Base-by-base conservation (phyloP, 129 eudicot species). In the Glebionis coronaria region DNA sequence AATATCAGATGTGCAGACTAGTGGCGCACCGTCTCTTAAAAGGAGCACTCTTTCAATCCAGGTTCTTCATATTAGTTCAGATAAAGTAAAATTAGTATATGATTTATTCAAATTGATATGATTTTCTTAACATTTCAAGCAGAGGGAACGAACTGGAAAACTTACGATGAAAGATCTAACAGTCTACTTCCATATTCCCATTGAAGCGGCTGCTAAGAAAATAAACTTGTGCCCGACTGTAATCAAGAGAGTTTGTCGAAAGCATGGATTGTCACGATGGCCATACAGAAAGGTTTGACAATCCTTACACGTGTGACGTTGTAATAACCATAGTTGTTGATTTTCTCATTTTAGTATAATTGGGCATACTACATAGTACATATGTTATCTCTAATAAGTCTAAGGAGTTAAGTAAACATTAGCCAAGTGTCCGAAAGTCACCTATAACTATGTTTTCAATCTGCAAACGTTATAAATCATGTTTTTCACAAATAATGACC, bases 81-180 rank as follows among this genome's bases (percentile, higher is more conserved):
- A 13, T 15, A 12, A 12, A 13, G 16, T 49, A 12, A 14, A 49
- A 4, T 4, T 15, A 13, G 16, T 45, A 25, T 10, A n/a, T 16
- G 6, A 25, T 47, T 45, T 16, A 18, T 46, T 42, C 13, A 3
- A 35, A 8, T 59, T 49, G 40, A 42, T 18, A 12, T 2, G 23
- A 20, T 35, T 55, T 46, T 53, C 9, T 44, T 12, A 63, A 47
- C 60, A 18, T 62, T 51, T 59, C 4, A 29, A 29, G 65, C 84
- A 90, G 97, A 82, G 97, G 90, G 84, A 76, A 42, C 74, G 89
- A 74, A 71, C 82, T n/a, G n/a, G n/a, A n/a, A n/a, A n/a, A n/a
- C n/a, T n/a, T n/a, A n/a, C n/a, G n/a, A n/a, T n/a, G n/a, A n/a
- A n/a, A n/a, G n/a, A n/a, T n/a, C n/a, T n/a, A n/a, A n/a, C n/a